phyloP scores from a whole-genome alignment of 139 green algal species.

The Chlorella sp. region DNA sequence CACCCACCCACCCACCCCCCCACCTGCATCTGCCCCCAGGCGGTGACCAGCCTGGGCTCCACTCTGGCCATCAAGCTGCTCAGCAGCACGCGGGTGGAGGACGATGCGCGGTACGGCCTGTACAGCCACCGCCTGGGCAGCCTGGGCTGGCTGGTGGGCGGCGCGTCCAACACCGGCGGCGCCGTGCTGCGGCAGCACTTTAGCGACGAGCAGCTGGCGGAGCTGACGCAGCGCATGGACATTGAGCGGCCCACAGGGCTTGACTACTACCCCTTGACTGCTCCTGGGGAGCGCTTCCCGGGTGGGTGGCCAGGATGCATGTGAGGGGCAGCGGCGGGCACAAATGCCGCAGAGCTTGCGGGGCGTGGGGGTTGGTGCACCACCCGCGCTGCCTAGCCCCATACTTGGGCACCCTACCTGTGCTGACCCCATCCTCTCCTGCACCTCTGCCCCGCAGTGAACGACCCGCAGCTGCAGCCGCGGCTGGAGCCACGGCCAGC shows the following conservation, averaged over 20 bases:
- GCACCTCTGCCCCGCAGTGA: constrained; percentile 44
- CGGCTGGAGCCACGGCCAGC: constrained; percentile 73
- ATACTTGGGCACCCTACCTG: no score
- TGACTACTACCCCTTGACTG: constrained; percentile 89
- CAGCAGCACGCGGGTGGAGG: constrained; percentile 72
- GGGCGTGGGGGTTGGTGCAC: no score
- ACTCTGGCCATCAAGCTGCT: constrained; percentile 96
- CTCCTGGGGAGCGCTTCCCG: constrained; percentile 90
- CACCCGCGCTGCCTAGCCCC: neutral
- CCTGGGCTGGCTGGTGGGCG: constrained; percentile 90
- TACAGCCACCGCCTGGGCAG: constrained; percentile 93
- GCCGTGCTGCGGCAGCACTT: constrained; percentile 88
- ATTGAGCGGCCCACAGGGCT: constrained; percentile 61
- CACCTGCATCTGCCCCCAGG: constrained; percentile 15
- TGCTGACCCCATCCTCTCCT: neutral
- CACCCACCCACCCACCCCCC: neutral
- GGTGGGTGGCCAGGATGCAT: neutral
- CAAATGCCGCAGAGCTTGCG: no score
- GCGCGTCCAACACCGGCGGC: constrained; percentile 91
- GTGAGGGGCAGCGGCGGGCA: no score
- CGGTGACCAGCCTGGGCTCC: constrained; percentile 90
- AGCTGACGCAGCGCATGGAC: constrained; percentile 76
- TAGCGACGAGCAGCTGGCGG: constrained; percentile 72
- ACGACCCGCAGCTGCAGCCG: constrained; percentile 76
- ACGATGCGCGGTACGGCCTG: constrained; percentile 89